Conservation (phyloP, 2,329 filamentous ascomycete genomes). For the Hymenoscyphus occultus region DNA sequence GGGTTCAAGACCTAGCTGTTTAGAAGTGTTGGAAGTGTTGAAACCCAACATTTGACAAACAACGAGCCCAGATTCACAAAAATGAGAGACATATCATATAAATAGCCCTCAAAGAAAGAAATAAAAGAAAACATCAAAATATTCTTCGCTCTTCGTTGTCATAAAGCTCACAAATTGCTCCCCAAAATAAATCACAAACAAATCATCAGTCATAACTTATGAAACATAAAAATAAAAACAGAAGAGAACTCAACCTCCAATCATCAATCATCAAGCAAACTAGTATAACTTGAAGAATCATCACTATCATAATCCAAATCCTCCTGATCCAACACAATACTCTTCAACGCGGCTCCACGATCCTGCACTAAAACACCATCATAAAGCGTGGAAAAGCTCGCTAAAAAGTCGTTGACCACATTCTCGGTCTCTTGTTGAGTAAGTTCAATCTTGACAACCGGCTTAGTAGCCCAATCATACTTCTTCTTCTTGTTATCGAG, state of each 20-base stretch:
- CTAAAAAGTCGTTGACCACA: conserved; percentile 24
- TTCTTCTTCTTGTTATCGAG: not conserved
- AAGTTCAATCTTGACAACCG: conserved; percentile 13
- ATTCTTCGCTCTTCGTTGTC: not conserved
- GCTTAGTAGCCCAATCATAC: conserved; percentile 3
- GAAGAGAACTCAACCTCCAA: not conserved
- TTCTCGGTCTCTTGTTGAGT: conserved; percentile 23
- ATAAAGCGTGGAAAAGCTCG: conserved; percentile 21
- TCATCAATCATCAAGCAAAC: conserved; percentile 7
- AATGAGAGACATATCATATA: too few species aligned
- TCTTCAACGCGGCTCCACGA: conserved; percentile 16
- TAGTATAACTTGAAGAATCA: conserved; percentile 8
- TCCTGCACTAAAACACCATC: conserved; percentile 19
- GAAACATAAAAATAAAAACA: not conserved
- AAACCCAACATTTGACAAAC: too few species aligned
- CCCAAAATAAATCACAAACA: not conserved
- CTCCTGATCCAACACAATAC: conserved; percentile 12
- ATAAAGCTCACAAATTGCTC: not conserved
- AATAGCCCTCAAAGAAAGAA: not conserved
- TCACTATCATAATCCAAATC: conserved; percentile 20
- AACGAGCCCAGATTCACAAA: too few species aligned
- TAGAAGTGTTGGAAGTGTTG: too few species aligned
- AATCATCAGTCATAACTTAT: not conserved
- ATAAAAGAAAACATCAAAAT: not conserved
- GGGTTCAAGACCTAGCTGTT: too few species aligned